Evolutionary conservation across 805 yeast species (phyloP).

Genomic region (Lipomyces starkeyi): DNA sequence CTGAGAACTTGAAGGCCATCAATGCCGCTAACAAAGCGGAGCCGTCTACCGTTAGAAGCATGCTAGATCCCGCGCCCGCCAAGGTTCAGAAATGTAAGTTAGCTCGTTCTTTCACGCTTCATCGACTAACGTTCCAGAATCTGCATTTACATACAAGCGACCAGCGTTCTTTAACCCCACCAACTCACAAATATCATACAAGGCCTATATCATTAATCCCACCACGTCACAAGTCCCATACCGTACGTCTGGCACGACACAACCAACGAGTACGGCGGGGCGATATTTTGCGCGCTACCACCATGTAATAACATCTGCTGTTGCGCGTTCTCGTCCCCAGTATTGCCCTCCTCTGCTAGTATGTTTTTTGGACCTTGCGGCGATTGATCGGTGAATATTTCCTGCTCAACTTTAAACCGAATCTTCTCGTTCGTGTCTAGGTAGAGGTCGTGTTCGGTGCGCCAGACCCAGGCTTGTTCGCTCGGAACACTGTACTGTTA

Average conservation of each 20-base stretch:
- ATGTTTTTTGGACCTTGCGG: constrained; percentile 70
- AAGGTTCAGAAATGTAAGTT: neutral
- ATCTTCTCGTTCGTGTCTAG: constrained; percentile 91
- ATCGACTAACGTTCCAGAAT: too few relatives aligned
- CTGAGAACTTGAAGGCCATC: constrained; percentile 17
- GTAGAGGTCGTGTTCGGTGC: constrained; percentile 73
- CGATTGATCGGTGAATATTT: constrained; percentile 79
- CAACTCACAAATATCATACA: neutral
- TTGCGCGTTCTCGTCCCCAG: constrained; percentile 19
- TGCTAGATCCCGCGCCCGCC: too few relatives aligned
- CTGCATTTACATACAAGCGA: too few relatives aligned
- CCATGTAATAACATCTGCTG: constrained; percentile 21
- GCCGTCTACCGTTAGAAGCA: too few relatives aligned
- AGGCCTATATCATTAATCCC: constrained; percentile 61
- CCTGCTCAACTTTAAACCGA: constrained; percentile 89
- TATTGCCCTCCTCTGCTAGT: constrained; percentile 28
- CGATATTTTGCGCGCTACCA: constrained; percentile 45
- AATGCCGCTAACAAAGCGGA: neutral
- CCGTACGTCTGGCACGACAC: constrained; percentile 97
- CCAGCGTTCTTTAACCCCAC: too few relatives aligned
- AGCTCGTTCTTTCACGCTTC: neutral
- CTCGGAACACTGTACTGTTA: constrained; percentile 49
- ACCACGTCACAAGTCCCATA: constrained; percentile 96
- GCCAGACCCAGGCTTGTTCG: constrained; percentile 98
- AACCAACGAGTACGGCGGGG: constrained; percentile 81